Percentiles rank a stretch among this genome's conserved stretches.
phyloP scores from a whole-genome alignment of 2,329 filamentous ascomycete species.

The Talaromyces sp. region DNA sequence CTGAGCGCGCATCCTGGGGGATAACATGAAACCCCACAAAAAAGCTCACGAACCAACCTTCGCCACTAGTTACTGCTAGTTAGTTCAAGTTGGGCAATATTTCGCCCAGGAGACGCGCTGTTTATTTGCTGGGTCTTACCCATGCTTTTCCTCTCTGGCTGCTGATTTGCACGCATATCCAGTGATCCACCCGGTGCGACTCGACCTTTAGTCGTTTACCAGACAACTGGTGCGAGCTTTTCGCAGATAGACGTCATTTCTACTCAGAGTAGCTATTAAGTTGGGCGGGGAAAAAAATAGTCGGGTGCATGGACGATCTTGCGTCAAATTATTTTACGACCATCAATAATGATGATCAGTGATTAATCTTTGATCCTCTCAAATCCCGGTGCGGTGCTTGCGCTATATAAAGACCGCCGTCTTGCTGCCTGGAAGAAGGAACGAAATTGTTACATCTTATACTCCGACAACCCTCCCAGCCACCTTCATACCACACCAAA shows the following conservation, averaged over 20 bases:
- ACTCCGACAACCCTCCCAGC: background rate
- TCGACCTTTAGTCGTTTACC: background rate
- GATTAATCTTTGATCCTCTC: no score
- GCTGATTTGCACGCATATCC: background rate
- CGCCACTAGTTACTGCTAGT: background rate
- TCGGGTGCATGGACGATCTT: background rate
- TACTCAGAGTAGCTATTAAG: background rate
- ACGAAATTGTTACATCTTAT: no score
- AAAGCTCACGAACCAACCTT: background rate
- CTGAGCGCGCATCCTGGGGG: background rate
- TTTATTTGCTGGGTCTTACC: background rate
- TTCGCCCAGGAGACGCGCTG: background rate
- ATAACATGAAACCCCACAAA: background rate
- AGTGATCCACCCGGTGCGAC: background rate
- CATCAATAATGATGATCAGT: no score
- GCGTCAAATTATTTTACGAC: background rate
- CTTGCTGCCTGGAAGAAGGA: background rate
- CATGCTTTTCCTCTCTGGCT: background rate
- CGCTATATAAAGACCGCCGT: background rate
- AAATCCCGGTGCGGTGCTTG: background rate
- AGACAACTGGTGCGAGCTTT: background rate
- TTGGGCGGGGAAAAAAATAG: background rate
- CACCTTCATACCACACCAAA: background rate
- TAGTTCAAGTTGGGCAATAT: no score
- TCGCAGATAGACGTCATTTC: background rate